These are phyloP conservation scores for Acacia acuminata DNA, from an alignment of 306 rosid genomes.

Conservation along the genomic window DNA sequence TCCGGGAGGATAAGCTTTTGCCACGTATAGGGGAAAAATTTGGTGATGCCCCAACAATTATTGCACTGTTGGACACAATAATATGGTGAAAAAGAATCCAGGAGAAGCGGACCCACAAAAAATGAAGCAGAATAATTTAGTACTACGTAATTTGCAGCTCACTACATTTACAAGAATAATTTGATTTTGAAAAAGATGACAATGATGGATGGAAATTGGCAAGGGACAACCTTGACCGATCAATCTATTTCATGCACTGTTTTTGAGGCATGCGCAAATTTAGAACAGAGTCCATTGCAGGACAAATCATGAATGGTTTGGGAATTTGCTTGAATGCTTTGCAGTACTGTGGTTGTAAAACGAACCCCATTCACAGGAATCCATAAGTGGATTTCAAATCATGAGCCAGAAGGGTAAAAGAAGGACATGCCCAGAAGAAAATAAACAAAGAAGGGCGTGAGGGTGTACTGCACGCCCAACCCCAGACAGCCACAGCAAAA, in stretches of 20 bases:
- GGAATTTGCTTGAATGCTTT: constrained; percentile 28
- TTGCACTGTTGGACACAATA: neutral
- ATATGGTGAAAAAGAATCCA: constrained; percentile 9
- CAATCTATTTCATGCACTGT: constrained; percentile 52
- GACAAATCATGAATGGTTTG: constrained; percentile 35
- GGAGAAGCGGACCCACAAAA: constrained; percentile 27
- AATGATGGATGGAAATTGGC: constrained; percentile 38
- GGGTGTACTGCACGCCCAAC: neutral
- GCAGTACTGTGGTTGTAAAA: constrained; percentile 46
- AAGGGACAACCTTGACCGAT: constrained; percentile 47
- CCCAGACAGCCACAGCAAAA: neutral
- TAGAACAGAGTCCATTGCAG: constrained; percentile 36
- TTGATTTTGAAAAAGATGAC: constrained; percentile 18
- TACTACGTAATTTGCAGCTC: neutral
- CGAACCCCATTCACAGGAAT: constrained; percentile 33
- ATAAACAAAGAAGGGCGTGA: neutral
- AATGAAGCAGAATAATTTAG: constrained; percentile 23
- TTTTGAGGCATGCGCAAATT: constrained; percentile 57
- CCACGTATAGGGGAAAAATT: neutral
- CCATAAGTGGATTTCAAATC: neutral
- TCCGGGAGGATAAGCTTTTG: constrained; percentile 8
- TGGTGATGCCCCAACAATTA: constrained; percentile 11
- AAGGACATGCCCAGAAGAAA: neutral
- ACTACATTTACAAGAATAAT: constrained; percentile 25
- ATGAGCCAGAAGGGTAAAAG: neutral